Conservation (phyloP, 768 basidiomycete genomes). For the Exsudoporus frostii region DNA sequence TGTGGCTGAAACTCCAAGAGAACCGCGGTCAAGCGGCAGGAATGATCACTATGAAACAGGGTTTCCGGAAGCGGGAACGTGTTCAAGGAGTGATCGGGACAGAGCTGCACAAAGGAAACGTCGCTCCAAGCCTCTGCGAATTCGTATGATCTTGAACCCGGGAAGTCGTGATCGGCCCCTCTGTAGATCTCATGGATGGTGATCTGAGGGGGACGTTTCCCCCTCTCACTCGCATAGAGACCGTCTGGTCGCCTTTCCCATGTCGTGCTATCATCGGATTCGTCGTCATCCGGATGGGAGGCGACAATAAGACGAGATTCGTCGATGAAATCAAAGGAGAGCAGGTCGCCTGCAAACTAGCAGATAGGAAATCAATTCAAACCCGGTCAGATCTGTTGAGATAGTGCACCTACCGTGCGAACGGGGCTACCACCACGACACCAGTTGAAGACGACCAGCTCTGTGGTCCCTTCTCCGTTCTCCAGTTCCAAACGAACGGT, state of each 20-base stretch:
- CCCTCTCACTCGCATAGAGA: conserved; percentile 29
- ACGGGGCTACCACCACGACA: conserved; percentile 25
- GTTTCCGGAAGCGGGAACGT: conserved; percentile 38
- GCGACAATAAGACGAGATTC: conserved; percentile 25
- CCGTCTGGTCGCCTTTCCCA: conserved; percentile 33
- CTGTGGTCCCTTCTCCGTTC: conserved; percentile 31
- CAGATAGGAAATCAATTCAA: background rate
- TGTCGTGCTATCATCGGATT: conserved; percentile 27
- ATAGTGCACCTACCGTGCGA: conserved; percentile 22
- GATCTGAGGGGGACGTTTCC: conserved; percentile 32
- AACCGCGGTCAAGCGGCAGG: conserved; percentile 44
- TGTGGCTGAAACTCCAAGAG: conserved; percentile 42
- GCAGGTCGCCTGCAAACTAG: conserved; percentile 28
- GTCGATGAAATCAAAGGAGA: conserved; percentile 31
- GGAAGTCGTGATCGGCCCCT: conserved; percentile 6
- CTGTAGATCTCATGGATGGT: conserved; percentile 22
- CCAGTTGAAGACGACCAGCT: conserved; percentile 31
- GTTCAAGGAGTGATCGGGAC: conserved; percentile 45
- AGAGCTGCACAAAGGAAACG: conserved; percentile 43
- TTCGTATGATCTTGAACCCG: conserved; percentile 39
- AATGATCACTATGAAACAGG: conserved; percentile 57
- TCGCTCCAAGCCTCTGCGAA: conserved; percentile 52
- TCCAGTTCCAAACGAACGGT: conserved; percentile 32
- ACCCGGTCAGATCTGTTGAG: background rate
- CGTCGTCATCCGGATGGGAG: conserved; percentile 34